These are phyloP conservation scores for Gymnopilus junonius DNA, from an alignment of 768 basidiomycete genomes.

Conservation along the genomic window DNA sequence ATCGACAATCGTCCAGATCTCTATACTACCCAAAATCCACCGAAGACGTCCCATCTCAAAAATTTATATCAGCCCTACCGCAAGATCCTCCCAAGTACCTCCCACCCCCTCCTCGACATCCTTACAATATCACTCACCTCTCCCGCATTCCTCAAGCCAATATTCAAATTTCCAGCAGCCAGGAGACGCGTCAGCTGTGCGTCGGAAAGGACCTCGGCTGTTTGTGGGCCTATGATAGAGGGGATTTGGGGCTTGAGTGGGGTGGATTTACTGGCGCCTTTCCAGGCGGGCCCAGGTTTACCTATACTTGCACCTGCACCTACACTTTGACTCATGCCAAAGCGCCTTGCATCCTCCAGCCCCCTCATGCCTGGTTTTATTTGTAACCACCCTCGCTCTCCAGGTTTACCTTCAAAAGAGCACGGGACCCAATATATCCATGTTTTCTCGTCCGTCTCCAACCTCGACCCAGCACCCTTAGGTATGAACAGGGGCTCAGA, in stretches of 20 bases:
- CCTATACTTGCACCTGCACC: too few species aligned
- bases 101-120: background rate
- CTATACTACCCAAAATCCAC: background rate
- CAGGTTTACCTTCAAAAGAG: too few species aligned
- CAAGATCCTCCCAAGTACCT: background rate
- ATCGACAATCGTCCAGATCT: background rate
- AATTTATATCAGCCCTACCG: too few species aligned
- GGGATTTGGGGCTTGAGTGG: background rate
- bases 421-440: conserved; percentile 34
- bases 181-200: background rate
- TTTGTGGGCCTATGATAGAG: background rate
- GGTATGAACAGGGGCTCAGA: background rate
- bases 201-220: background rate
- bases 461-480: background rate
- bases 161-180: background rate
- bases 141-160: background rate
- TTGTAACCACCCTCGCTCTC: conserved; percentile 22
- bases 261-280: too few species aligned
- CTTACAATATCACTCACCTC: background rate
- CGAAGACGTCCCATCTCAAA: background rate
- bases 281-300: too few species aligned
- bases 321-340: too few species aligned
- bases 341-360: too few species aligned
- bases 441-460: background rate
- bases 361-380: conserved; percentile 11